phyloP scores from a whole-genome alignment of 345 rosid genomes.

The Bruguiera gymnorhiza region DNA sequence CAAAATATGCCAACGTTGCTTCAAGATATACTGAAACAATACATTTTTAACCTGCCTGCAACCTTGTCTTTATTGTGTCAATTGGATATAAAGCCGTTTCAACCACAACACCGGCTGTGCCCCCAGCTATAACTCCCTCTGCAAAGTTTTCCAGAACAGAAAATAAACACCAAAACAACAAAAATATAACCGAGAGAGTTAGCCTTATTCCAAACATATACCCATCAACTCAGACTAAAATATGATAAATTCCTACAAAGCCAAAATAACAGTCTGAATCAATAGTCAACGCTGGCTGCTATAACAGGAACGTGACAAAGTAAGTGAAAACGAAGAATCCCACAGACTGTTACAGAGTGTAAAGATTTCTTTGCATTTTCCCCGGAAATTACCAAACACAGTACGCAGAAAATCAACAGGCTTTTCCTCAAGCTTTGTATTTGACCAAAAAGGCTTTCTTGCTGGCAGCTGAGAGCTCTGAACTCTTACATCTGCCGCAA shows the following conservation, averaged over 20 bases:
- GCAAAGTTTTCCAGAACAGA: conserved; percentile 25
- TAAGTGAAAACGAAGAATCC: background rate
- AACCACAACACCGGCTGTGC: conserved; percentile 93
- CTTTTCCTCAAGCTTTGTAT: conserved; percentile 46
- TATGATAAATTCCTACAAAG: no score
- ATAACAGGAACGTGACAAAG: background rate
- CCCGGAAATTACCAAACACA: conserved; percentile 45
- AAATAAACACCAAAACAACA: background rate
- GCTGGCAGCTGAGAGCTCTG: conserved; percentile 39
- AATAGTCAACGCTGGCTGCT: no score
- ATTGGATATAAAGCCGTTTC: conserved; percentile 91
- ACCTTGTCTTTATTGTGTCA: conserved; percentile 90
- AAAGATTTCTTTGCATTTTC: background rate
- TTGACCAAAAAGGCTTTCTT: conserved; percentile 59
- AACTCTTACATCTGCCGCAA: conserved; percentile 26
- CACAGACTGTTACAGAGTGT: no score
- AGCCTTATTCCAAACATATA: no score
- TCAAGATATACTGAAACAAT: background rate
- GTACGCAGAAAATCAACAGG: conserved; percentile 72
- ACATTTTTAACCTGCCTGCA: conserved; percentile 67
- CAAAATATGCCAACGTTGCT: background rate
- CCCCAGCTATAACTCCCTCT: conserved; percentile 96
- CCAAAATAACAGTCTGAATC: no score
- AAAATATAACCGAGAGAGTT: background rate
- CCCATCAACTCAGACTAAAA: no score